Base-by-base conservation (phyloP, 75 land plant species). In the Isoetes taiwanensis region DNA sequence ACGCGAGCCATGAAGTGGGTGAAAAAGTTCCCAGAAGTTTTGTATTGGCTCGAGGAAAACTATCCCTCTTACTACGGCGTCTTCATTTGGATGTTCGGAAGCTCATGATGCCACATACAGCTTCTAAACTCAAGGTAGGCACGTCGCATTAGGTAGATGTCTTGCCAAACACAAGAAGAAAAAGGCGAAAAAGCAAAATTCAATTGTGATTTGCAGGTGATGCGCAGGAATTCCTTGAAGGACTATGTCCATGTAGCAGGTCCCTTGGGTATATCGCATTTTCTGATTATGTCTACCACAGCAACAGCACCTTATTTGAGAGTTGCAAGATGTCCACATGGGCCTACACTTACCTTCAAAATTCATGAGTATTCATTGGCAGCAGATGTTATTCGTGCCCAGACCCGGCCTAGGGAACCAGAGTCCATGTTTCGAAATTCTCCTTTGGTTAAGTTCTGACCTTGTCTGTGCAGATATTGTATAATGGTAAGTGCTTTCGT, bases 231-330 rank as follows among this genome's bases (percentile, higher is more conserved):
- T 48, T 77, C 64, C 52, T 63, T 94, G 39, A 89, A 82, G 59
- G 99, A 94, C 70, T 94, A 85, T 68, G 60, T 94, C 61, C 84
- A 89, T 65, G 84, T 94, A 63, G 84, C 99, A 11, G 86, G 91
- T 20, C 99, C 90, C 24, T 77, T 94, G 76, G 99, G 99, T 35
- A 96, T 94, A 2, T 73, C 96, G 34, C 91, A 94, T 74, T 94
- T 94, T 55, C 69, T 94, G 37, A 76, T 89, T 14, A 43, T 94
- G 25, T 94, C 99, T 5, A 83, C 82, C 46, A 80, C 91, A 54
- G 74, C 76, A 21, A 61, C 58, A 52, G 73, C 79, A 20, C 81
- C 99, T 4, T 85, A 85, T 69, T 46, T 94, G 28, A 72, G 84
- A 52, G 81, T 94, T 58, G 99, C 84, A 34, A 78, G 82, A 55